phyloP scores from a whole-genome alignment of 306 rosid species.

The Acacia acuminata region DNA sequence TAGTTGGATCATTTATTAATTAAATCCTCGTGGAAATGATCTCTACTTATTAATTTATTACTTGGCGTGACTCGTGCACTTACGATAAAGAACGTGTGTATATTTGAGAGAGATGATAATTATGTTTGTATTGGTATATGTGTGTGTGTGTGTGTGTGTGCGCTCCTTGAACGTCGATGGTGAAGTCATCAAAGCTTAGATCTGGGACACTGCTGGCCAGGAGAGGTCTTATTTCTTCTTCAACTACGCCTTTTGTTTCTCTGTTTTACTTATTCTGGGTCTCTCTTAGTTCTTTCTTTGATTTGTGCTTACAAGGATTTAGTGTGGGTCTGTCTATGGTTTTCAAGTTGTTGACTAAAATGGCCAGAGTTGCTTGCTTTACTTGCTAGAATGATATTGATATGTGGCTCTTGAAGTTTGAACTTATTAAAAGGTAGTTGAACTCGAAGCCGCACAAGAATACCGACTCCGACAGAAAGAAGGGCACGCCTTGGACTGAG shows the following conservation, averaged over 20 bases:
- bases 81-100: too few species aligned
- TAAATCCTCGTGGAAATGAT: too few species aligned
- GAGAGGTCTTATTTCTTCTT: conserved; percentile 51
- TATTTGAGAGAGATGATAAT: too few species aligned
- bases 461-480: too few species aligned
- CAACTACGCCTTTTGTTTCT: neutral
- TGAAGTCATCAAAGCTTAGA: conserved; percentile 73
- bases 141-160: too few species aligned
- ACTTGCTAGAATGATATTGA: conserved; percentile 1
- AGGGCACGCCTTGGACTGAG: too few species aligned
- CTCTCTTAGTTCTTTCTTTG: neutral
- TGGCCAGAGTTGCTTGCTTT: neutral
- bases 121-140: too few species aligned
- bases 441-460: too few species aligned
- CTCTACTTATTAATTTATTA: too few species aligned
- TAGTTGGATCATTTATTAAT: too few species aligned
- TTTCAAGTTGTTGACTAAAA: neutral
- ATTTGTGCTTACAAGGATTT: neutral
- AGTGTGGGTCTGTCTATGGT: neutral
- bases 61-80: too few species aligned
- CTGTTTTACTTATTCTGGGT: conserved; percentile 19
- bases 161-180: conserved; percentile 64
- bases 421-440: neutral
- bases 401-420: conserved; percentile 1
- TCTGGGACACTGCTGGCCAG: conserved; percentile 89